Evolutionary conservation across 163 green algal genomes (phyloP).

Genomic region (Scenedesmus sp.): DNA sequence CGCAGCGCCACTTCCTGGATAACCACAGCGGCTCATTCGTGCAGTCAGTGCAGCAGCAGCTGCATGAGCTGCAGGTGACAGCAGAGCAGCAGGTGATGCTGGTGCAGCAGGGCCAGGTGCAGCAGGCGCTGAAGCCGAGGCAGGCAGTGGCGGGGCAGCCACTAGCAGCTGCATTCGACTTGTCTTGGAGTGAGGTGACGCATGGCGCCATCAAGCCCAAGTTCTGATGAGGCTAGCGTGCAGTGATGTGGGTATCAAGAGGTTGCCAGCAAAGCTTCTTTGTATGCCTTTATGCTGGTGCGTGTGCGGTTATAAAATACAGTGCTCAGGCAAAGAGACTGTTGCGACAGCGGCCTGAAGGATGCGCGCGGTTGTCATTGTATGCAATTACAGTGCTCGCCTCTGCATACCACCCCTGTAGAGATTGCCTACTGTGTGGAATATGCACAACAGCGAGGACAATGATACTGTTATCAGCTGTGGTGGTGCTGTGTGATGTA

Average conservation of each 20-base stretch:
- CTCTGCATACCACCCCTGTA: too few relatives aligned
- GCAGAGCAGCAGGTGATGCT: neutral
- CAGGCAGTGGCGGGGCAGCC: neutral
- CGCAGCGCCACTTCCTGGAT: neutral
- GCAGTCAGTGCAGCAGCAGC: conserved; percentile 6
- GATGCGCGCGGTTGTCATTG: too few relatives aligned
- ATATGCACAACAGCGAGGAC: too few relatives aligned
- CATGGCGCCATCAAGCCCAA: neutral
- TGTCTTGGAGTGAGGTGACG: conserved; percentile 41
- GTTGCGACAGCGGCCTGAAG: too few relatives aligned
- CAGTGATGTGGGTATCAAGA: too few relatives aligned
- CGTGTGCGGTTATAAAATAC: too few relatives aligned
- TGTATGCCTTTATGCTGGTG: too few relatives aligned
- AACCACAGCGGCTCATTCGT: neutral
- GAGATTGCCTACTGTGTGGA: too few relatives aligned
- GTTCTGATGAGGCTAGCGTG: neutral
- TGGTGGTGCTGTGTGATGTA: too few relatives aligned
- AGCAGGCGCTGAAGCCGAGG: neutral
- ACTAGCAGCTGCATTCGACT: neutral
- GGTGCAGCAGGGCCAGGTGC: neutral
- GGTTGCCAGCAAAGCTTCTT: neutral
- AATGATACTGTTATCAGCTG: too few relatives aligned
- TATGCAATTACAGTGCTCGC: too few relatives aligned
- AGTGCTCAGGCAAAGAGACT: too few relatives aligned
- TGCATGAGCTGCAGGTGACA: conserved; percentile 1